These are phyloP conservation scores for Fusarium nanum DNA, from an alignment of 2,329 filamentous ascomycete species.

Conservation along the genomic window DNA sequence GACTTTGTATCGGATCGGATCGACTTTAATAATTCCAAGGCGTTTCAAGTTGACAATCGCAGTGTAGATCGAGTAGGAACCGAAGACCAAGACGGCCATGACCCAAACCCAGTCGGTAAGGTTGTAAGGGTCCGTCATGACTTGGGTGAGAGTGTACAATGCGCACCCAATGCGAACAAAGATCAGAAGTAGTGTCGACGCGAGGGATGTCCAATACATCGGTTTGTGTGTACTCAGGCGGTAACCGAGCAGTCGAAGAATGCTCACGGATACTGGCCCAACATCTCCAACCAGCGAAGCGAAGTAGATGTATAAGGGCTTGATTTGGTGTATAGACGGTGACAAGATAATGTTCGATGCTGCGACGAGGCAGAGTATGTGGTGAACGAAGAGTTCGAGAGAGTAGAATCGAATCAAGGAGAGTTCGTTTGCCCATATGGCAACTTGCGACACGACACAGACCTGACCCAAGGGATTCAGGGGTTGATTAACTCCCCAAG, in stretches of 20 bases:
- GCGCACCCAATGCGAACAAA: slow-evolving; percentile 29
- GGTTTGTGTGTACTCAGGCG: slow-evolving; percentile 25
- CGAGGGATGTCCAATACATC: slow-evolving; percentile 29
- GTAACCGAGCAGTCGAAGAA: slow-evolving; percentile 37
- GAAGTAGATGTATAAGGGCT: slow-evolving; percentile 44
- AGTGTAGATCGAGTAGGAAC: slow-evolving; percentile 32
- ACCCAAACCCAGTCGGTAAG: slow-evolving; percentile 41
- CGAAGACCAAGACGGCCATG: slow-evolving; percentile 39
- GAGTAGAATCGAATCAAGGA: slow-evolving; percentile 25
- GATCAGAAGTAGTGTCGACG: slow-evolving; percentile 27
- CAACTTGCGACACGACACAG: slow-evolving; percentile 43
- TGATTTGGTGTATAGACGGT: slow-evolving; percentile 42
- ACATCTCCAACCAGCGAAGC: slow-evolving; percentile 45
- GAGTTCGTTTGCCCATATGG: slow-evolving; percentile 42
- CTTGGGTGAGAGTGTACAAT: slow-evolving; percentile 33
- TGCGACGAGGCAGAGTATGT: slow-evolving; percentile 41
- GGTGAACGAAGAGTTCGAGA: slow-evolving; percentile 42
- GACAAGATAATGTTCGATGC: slow-evolving; percentile 39
- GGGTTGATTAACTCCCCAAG: slow-evolving; percentile 36
- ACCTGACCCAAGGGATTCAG: slow-evolving; percentile 38
- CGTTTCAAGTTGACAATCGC: slow-evolving; percentile 35
- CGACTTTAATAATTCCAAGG: slow-evolving; percentile 23
- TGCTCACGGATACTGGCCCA: slow-evolving; percentile 27
- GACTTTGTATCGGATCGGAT: slow-evolving; percentile 19
- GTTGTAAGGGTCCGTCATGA: slow-evolving; percentile 37